Conservation (phyloP, 2,329 filamentous ascomycete species). For the Hymenoscyphus linearis region DNA sequence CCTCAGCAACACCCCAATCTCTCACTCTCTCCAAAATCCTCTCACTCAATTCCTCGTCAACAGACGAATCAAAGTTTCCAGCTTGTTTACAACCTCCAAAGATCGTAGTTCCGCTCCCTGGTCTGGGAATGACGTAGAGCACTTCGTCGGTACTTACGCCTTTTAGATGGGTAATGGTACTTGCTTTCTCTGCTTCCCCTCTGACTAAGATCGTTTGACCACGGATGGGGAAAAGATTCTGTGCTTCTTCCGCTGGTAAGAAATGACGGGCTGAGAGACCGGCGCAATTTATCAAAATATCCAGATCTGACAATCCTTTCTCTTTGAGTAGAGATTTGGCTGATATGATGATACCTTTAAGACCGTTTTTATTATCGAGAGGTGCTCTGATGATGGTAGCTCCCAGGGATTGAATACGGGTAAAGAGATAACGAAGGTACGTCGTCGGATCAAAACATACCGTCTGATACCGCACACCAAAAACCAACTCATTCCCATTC, state of each 20-base stretch:
- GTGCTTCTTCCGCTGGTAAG: conserved; percentile 29
- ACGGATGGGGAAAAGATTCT: conserved; percentile 36
- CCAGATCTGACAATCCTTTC: background rate
- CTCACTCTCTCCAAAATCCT: conserved; percentile 33
- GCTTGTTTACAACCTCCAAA: conserved; percentile 41
- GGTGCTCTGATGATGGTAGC: conserved; percentile 5
- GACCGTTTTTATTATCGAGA: conserved; percentile 4
- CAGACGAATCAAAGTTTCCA: conserved; percentile 31
- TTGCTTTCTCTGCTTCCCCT: conserved; percentile 34
- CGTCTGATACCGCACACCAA: conserved; percentile 14
- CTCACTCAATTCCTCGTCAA: conserved; percentile 32
- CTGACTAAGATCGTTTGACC: conserved; percentile 43
- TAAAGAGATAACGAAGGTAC: conserved; percentile 25
- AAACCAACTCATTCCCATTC: background rate
- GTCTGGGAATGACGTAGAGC: conserved; percentile 39
- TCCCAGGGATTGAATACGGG: conserved; percentile 16
- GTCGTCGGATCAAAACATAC: conserved; percentile 17
- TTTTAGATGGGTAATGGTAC: conserved; percentile 27
- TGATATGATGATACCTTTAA: conserved; percentile 12
- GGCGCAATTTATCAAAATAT: conserved; percentile 38
- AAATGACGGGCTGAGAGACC: conserved; percentile 37
- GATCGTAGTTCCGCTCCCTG: conserved; percentile 36
- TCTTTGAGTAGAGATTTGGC: conserved; percentile 7
- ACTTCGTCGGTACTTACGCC: conserved; percentile 15
- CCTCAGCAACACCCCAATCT: conserved; percentile 22